These are phyloP conservation scores for Penicillium sp. DNA, from an alignment of 2,329 filamentous ascomycete species.

Conservation along the genomic window DNA sequence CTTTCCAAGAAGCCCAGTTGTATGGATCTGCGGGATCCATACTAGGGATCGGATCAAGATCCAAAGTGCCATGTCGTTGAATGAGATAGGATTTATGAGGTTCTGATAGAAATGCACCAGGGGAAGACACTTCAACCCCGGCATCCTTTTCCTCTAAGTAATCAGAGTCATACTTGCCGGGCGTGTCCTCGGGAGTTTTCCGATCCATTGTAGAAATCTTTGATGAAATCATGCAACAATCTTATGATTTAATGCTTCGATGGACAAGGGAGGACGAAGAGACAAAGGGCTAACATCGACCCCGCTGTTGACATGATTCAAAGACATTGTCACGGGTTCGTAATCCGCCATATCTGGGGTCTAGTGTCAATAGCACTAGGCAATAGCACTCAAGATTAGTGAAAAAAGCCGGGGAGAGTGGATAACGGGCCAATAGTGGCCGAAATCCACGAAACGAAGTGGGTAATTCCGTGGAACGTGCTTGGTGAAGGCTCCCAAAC, in stretches of 20 bases:
- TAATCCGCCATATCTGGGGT: conserved; percentile 2
- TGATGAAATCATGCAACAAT: background rate
- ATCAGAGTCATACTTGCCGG: conserved; percentile 9
- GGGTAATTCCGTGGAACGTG: background rate
- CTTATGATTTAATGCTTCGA: background rate
- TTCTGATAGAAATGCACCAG: conserved; percentile 21
- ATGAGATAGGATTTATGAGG: conserved; percentile 50
- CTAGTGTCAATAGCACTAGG: background rate
- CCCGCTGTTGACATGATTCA: conserved; percentile 2
- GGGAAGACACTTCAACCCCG: conserved; percentile 1
- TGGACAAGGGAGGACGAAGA: background rate
- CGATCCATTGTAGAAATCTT: conserved; percentile 7
- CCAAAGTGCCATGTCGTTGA: conserved; percentile 54
- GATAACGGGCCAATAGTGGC: conserved; percentile 1
- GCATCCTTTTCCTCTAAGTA: conserved; percentile 22
- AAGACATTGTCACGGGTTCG: background rate
- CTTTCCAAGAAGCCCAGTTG: conserved; percentile 58
- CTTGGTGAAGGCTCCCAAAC: background rate
- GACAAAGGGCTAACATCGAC: conserved; percentile 2
- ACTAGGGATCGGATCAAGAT: conserved; percentile 56
- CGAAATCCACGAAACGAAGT: background rate
- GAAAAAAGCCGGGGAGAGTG: background rate
- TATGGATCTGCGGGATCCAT: conserved; percentile 55
- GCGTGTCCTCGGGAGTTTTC: background rate
- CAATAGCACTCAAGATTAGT: background rate